phyloP scores from a whole-genome alignment of 345 rosid species.

The Cardamine resedifolia region DNA sequence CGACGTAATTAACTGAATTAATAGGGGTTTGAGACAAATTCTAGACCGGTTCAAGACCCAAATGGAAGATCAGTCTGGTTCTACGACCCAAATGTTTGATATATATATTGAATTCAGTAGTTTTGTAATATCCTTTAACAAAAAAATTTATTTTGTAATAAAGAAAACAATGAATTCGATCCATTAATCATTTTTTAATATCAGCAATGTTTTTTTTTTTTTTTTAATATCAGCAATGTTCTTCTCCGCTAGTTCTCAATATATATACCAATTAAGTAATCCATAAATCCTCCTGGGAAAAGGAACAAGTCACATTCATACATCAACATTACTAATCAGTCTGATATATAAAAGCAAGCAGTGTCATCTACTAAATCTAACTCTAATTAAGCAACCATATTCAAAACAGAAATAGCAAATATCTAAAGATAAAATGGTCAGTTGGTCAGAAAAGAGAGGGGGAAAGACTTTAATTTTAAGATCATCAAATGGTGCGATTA shows the following conservation, averaged over 20 bases:
- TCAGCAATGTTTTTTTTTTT: background rate
- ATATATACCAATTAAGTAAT: background rate
- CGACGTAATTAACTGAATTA: background rate
- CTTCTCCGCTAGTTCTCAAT: background rate
- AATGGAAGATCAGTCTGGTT: conserved; percentile 46
- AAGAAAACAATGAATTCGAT: background rate
- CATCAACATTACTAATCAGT: background rate
- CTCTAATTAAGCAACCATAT: background rate
- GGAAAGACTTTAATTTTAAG: background rate
- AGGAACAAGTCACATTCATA: background rate
- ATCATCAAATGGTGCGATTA: background rate
- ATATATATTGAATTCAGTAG: background rate
- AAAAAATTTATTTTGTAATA: too few species aligned
- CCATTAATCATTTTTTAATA: background rate
- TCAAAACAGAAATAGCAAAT: background rate
- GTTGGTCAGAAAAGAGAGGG: background rate
- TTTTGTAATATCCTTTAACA: background rate
- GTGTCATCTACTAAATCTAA: background rate
- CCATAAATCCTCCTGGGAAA: background rate
- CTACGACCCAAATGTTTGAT: conserved; percentile 43
- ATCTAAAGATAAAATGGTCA: background rate
- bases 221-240: background rate
- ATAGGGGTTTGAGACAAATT: conserved; percentile 62
- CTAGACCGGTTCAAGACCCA: conserved; percentile 61
- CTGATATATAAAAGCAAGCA: background rate